Conservation (phyloP, 2,329 filamentous ascomycete species). For the Diaporthe ilicicola region DNA sequence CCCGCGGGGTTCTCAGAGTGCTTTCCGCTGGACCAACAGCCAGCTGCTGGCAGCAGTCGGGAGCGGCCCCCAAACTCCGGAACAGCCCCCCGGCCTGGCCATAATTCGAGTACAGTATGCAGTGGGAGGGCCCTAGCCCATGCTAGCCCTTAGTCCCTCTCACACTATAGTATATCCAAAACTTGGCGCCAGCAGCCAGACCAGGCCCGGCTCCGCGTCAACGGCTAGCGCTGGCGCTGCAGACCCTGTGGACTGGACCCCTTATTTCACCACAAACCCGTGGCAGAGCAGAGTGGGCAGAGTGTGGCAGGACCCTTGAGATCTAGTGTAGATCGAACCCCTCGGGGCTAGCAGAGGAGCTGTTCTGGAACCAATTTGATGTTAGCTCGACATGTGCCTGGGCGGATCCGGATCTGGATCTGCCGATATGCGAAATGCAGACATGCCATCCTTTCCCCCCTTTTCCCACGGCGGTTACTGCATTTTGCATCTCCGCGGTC, state of each 20-base stretch:
- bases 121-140: not conserved
- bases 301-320: not conserved
- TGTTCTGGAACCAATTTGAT: not conserved
- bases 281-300: too few species aligned
- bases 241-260: not conserved
- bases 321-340: not conserved
- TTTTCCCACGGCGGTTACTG: too few species aligned
- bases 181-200: not conserved
- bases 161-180: not conserved
- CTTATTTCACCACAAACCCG: not conserved
- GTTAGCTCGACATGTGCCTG: not conserved
- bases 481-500: not conserved
- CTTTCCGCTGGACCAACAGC: not conserved
- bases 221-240: not conserved
- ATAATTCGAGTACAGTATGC: too few species aligned
- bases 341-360: not conserved
- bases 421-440: not conserved
- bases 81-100: not conserved
- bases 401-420: not conserved
- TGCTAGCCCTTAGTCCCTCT: not conserved
- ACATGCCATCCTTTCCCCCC: constrained; percentile 6
- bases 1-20: not conserved
- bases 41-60: not conserved
- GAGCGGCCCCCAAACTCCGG: not conserved
- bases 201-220: not conserved